Conservation (phyloP, 169 alveolate genomes). For the Plasmodium cynomolgi region DNA sequence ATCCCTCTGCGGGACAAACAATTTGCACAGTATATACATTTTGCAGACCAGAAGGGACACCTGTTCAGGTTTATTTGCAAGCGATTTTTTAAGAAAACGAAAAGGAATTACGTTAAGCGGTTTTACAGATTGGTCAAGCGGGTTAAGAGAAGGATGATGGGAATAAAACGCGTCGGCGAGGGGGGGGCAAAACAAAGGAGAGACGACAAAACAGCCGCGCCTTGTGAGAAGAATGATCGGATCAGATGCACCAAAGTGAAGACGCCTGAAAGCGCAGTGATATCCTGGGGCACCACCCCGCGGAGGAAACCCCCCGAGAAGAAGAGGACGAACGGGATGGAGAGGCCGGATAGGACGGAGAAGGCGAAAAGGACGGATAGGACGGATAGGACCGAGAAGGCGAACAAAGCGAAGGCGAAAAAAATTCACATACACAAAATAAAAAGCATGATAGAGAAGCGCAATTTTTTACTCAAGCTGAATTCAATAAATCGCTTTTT, state of each 20-base stretch:
- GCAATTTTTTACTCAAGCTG: conserved; percentile 29
- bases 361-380: too few species aligned
- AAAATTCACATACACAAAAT: conserved; percentile 27
- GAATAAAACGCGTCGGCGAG: background rate
- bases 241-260: background rate
- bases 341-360: too few species aligned
- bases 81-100: conserved; percentile 29
- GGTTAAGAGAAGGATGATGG: background rate
- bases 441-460: conserved; percentile 58
- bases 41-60: conserved; percentile 8
- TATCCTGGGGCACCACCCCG: background rate
- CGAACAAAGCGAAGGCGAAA: background rate
- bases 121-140: conserved; percentile 7
- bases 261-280: background rate
- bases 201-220: background rate
- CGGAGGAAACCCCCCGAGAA: background rate
- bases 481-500: conserved; percentile 39
- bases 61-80: conserved; percentile 24
- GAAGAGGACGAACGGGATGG: background rate
- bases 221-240: background rate
- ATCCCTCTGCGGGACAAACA: background rate
- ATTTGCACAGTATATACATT: background rate
- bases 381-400: background rate
- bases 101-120: conserved; percentile 29
- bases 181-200: background rate